Evolutionary conservation across 352 stramenopile genomes (phyloP).

Genomic region (Blastocystis hominis): DNA sequence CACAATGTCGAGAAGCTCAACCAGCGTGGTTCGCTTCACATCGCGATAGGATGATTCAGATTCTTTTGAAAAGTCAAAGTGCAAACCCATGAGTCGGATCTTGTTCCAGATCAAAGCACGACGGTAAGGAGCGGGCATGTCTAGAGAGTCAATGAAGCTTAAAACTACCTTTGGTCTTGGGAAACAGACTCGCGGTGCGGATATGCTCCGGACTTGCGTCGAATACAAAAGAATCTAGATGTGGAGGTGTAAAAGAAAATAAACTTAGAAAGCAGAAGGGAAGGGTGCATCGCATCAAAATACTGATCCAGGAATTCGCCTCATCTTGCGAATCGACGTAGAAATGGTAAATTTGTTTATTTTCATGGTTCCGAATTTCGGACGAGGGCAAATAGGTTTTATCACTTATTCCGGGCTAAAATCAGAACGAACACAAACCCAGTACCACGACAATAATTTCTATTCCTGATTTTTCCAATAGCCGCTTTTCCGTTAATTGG

Average conservation of each 20-base stretch:
- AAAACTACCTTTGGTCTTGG: constrained; percentile 5
- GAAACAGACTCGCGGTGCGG: neutral
- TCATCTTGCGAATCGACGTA: constrained; percentile 18
- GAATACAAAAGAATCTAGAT: neutral
- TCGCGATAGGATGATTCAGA: constrained; percentile 65
- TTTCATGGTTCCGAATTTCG: neutral
- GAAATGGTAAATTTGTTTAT: neutral
- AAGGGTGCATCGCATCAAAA: constrained; percentile 31
- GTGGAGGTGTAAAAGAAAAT: neutral
- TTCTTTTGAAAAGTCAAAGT: constrained; percentile 51
- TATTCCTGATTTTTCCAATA: constrained; percentile 24
- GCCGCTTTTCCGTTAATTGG: neutral
- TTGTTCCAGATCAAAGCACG: constrained; percentile 32
- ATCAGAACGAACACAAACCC: neutral
- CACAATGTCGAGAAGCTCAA: constrained; percentile 92
- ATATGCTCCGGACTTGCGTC: neutral
- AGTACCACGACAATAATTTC: constrained; percentile 13
- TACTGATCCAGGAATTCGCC: neutral
- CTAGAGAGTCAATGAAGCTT: neutral
- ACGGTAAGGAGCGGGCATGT: neutral
- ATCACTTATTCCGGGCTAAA: neutral
- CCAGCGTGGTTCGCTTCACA: constrained; percentile 91
- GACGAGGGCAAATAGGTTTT: neutral
- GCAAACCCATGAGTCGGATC: constrained; percentile 21
- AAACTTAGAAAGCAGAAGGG: constrained; percentile 3